Evolutionary conservation across 305 asterid species (phyloP), one percentile per base, ranked within the genome.

Genomic region (Andrographis paniculata): DNA sequence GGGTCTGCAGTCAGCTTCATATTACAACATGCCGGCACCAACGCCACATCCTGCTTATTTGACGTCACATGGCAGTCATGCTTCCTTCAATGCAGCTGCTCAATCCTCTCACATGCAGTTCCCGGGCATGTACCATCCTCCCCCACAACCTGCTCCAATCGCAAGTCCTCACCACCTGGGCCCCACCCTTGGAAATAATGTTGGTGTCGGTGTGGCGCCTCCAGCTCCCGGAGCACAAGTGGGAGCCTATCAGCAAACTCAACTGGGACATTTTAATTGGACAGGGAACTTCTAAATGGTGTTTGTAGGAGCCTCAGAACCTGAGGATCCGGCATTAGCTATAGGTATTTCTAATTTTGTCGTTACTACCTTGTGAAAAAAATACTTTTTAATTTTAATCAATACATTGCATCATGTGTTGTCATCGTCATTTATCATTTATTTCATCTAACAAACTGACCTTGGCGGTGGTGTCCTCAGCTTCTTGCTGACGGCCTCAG

Each of bases 41-140:
- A 66, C 82, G 13, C 94, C 94, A 23, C 99, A 80, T 63, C 82
- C 91, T 31, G 76, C 94, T 22, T 91, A 83, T 54, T 42, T 91
- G 75, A 75, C 96, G 14, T 75, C 99, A 48, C 99, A 83, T 48
- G 64, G 80, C 1, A 89, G 86, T 10, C 98, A 85, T 44, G 72
- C 93, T 40, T 72, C 95, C 22, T 82, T 68, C 40, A 85, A 83
- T 33, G 79, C 87, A 5, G 82, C 84, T 1, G 84, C 94, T 14
- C 99, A 87, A 42, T 87, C 96, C 20, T 80, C 96, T 36, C 95
- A 91, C 27, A 81, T 91, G 96, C 96, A 87, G 71, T 86, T 77
- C 57, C 76, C 84, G 9, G 94, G 88, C 45, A 64, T 87, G 83
- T 87, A 87, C 59, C 98, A 86, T 67, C 73, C 84, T 35, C 43